Base-by-base conservation (phyloP, 2,329 filamentous ascomycete species). In the Talaromyces sp. region DNA sequence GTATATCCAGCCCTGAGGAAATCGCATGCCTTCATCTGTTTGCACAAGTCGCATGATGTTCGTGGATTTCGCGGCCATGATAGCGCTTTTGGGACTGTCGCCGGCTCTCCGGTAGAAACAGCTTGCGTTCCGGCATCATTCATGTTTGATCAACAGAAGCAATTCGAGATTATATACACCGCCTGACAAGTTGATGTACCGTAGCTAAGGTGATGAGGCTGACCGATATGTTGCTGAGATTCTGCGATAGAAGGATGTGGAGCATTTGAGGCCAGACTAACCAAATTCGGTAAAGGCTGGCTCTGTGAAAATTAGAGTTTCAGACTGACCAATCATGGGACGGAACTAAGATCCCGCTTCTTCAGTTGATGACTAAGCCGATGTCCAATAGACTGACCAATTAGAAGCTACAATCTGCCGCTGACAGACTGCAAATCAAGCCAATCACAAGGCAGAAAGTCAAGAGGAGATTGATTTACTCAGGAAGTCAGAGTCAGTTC, bases 31-130 rank as follows among this genome's bases (percentile, higher is more conserved):
- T 57, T 57, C 45, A 57, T 50, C 43, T 41, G 19, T 22, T 57
- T 57, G 17, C 54, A 57, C 36, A 41, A 33, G 13, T 57, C 54
- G 10, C 54, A 57, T n/a, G 54, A 57, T 31, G 54, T 57, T 15
- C 54, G 54, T 5, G 19, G 54, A 35, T 21, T 41, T 51, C 35
- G 31, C 21, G 53, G 28, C 43, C 21, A 37, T 48, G 53, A 40
- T n/a, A 33, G 33, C 9, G 33, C 21, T 17, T 22, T 46, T 22
- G 31, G 19, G 17, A 4, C 7, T 28, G 31, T 37, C 48, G 17
- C 13, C 48, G 11, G 6, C 15, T 36, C 43, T 31, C 15, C 41
- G 13, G 33, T 28, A 11, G 17, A 22, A 17, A 10, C 19, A 10
- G 10, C 33, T 8, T 15, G 15, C 1, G 33, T 2, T 6, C 11